Conservation (phyloP, 1,284 basidiomycete species). For the Agroathelia rolfsii region DNA sequence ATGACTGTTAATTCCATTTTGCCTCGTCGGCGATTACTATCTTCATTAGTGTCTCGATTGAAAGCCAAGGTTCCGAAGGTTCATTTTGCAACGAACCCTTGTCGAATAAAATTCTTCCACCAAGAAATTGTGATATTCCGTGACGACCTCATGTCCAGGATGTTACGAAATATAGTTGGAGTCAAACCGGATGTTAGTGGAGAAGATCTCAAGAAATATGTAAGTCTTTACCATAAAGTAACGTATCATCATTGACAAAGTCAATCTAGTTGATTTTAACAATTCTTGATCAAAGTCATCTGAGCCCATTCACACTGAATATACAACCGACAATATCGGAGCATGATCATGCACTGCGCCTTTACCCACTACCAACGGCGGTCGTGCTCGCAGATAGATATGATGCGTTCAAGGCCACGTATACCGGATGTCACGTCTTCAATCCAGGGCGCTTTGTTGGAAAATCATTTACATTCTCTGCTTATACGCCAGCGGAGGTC, state of each 20-base stretch:
- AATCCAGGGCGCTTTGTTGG: constrained; percentile 90
- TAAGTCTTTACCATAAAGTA: constrained; percentile 36
- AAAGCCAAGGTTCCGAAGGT: constrained; percentile 65
- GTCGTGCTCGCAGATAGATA: constrained; percentile 97
- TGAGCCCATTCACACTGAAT: constrained; percentile 75
- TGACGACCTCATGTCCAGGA: constrained; percentile 89
- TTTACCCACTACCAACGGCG: constrained; percentile 92
- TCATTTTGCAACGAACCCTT: constrained; percentile 86
- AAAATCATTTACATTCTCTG: constrained; percentile 75
- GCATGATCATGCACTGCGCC: constrained; percentile 83
- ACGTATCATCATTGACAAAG: constrained; percentile 1
- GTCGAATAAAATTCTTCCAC: constrained; percentile 89
- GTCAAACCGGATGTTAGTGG: constrained; percentile 69
- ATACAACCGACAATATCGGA: constrained; percentile 88
- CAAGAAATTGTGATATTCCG: constrained; percentile 94
- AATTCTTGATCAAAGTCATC: constrained; percentile 85
- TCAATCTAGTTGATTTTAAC: constrained; percentile 77
- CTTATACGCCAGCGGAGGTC: constrained; percentile 71
- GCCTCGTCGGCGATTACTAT: constrained; percentile 74
- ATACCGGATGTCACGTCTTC: constrained; percentile 97
- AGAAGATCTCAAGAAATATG: constrained; percentile 81
- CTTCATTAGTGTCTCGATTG: constrained; percentile 61
- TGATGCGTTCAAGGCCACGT: constrained; percentile 92
- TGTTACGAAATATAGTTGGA: constrained; percentile 86
- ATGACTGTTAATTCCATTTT: constrained; percentile 69